These are phyloP conservation scores for Remersonia thermophila DNA, from an alignment of 2,329 filamentous ascomycete genomes.

Conservation along the genomic window DNA sequence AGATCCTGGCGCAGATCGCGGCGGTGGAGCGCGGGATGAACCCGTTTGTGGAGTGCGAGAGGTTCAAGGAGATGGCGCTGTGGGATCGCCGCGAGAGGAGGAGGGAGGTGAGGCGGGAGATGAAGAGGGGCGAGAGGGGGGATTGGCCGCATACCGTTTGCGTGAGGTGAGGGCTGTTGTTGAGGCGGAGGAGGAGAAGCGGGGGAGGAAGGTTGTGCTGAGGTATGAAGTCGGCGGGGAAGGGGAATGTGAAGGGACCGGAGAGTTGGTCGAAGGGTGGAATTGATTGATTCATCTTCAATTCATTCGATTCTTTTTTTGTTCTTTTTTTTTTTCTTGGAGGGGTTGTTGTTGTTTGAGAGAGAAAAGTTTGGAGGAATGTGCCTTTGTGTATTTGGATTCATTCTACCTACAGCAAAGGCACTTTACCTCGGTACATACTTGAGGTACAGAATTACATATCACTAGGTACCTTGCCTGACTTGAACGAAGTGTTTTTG, in stretches of 20 bases:
- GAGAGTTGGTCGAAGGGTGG: no score
- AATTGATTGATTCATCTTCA: no score
- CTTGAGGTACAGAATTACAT: no score
- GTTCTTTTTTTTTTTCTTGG: no score
- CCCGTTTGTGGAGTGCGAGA: constrained; percentile 6
- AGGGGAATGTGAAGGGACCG: background rate
- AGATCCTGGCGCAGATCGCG: constrained; percentile 18
- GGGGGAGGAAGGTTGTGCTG: constrained; percentile 11
- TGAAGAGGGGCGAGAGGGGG: constrained; percentile 1
- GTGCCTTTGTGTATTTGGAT: no score
- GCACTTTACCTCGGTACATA: no score
- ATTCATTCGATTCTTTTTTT: no score
- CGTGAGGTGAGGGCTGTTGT: background rate
- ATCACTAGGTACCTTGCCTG: no score
- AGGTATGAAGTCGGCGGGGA: constrained; percentile 11
- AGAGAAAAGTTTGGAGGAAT: no score
- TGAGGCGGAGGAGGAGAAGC: background rate
- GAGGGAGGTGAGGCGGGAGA: background rate
- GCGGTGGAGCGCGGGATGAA: constrained; percentile 17
- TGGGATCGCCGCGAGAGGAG: constrained; percentile 5
- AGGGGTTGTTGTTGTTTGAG: no score
- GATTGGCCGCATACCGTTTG: constrained; percentile 7
- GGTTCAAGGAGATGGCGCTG: constrained; percentile 12
- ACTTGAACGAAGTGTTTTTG: no score
- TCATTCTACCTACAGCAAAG: no score